Evolutionary conservation across 805 yeast genomes (phyloP), one percentile per base, ranked within the genome.

Genomic region (Cyberlindnera mycetangii): DNA sequence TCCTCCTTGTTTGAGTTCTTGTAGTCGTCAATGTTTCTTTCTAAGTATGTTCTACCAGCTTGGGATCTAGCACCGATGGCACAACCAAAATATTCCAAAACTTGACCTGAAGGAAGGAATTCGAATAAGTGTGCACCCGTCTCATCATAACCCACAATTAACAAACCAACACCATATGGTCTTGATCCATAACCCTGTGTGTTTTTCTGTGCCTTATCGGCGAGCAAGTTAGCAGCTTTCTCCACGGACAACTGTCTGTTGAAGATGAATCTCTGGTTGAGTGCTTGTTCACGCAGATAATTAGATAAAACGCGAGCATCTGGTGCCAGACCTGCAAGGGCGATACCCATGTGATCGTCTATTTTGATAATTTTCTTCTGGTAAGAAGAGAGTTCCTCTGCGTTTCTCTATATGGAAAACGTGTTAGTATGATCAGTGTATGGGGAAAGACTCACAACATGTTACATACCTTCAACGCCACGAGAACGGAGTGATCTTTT

Each of bases 31-130:
- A 83, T 74, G 54, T 84, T 83, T 62, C 96, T 82, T 68, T 93
- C 99, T 62, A 93, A 71, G 57, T 89, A 93, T 2, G 99, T 93
- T 70, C 95, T 81, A 14, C 97, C 97, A 40, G 98, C 98, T 69
- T 93, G 99, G 2, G 98, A 92, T 62, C 99, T 79, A 9, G 99
- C 98, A 37, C 99, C 99, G 60, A 93, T 89, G 30, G 99, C 96
- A 11, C 97, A 83, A 28, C 96, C 98, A 55, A 77, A 79, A 62
- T 90, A 86, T 66, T 93, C 98, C 58, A 89, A 72, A 18, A 85
- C 93, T 20, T 92, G 83, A 2, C 99, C 99, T 8, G 95, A 84
- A 15, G 99, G 99, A 63, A 87, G 92, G 68, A 93, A 93, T 71
- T 93, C 99, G 65, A 80, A 83, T 51, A 93, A 69, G 66, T 93